Conservation (phyloP, 768 basidiomycete genomes). For the Lentinula sp. region DNA sequence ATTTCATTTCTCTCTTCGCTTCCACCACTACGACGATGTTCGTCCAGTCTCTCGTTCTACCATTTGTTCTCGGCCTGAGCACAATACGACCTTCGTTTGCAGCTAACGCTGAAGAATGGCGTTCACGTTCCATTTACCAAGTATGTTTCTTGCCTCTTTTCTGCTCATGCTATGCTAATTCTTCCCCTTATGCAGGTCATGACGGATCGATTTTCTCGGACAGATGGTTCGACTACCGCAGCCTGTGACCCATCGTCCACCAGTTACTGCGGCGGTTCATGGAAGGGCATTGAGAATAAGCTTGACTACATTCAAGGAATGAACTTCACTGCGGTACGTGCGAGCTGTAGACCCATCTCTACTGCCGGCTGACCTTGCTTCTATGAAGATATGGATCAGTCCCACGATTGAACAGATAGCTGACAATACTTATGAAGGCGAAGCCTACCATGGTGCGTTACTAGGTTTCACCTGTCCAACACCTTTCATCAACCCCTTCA, state of each 20-base stretch:
- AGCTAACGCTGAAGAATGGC: conserved; percentile 14
- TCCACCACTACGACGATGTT: neutral
- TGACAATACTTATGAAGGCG: conserved; percentile 54
- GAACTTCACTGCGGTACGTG: conserved; percentile 61
- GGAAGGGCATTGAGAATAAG: conserved; percentile 53
- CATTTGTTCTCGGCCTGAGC: neutral
- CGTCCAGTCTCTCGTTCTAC: neutral
- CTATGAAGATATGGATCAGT: conserved; percentile 50
- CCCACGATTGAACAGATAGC: conserved; percentile 62
- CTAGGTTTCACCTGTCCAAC: neutral
- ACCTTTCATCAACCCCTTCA: neutral
- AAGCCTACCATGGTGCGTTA: conserved; percentile 70
- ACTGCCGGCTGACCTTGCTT: neutral
- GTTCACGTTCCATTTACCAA: conserved; percentile 20
- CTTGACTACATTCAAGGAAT: conserved; percentile 71
- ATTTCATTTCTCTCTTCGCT: neutral
- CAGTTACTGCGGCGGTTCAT: conserved; percentile 65
- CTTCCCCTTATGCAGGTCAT: conserved; percentile 19
- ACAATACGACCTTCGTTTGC: neutral
- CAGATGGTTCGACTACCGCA: conserved; percentile 32
- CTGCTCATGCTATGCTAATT: neutral
- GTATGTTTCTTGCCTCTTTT: conserved; percentile 3
- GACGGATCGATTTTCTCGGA: conserved; percentile 62
- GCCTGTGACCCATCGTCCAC: conserved; percentile 51
- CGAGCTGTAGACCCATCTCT: neutral